Evolutionary conservation across 2,329 filamentous ascomycete species (phyloP).

Genomic region (Colletotrichum nymphaeae): DNA sequence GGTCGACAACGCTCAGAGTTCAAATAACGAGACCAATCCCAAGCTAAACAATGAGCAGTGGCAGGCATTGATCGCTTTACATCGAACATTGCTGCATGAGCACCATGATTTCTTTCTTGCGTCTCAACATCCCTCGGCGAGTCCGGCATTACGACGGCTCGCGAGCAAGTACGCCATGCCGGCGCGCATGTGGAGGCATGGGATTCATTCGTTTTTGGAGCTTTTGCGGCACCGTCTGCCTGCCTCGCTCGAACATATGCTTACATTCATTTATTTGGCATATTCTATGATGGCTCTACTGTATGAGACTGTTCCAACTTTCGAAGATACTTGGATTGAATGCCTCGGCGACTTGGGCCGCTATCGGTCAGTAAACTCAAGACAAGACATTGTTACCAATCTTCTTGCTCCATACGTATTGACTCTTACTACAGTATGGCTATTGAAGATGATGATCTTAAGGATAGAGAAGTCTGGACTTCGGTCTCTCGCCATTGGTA

Average conservation of each 20-base stretch:
- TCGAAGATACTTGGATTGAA: slow-evolving; percentile 93
- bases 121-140: slow-evolving; percentile 85
- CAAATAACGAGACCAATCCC: slow-evolving; percentile 50
- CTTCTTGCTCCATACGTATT: neutral
- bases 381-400: too few relatives aligned
- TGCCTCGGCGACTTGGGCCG: slow-evolving; percentile 88
- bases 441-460: slow-evolving; percentile 84
- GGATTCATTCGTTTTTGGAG: slow-evolving; percentile 88
- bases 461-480: slow-evolving; percentile 84
- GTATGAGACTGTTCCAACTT: slow-evolving; percentile 85
- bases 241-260: slow-evolving; percentile 85
- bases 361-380: slow-evolving; percentile 58
- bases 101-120: slow-evolving; percentile 90
- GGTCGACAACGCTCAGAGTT: slow-evolving; percentile 74
- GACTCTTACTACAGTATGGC: slow-evolving; percentile 71
- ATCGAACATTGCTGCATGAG: slow-evolving; percentile 83
- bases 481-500: slow-evolving; percentile 87
- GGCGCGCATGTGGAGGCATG: slow-evolving; percentile 92
- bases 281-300: slow-evolving; percentile 92
- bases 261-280: slow-evolving; percentile 87
- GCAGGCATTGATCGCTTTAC: slow-evolving; percentile 85
- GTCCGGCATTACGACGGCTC: slow-evolving; percentile 72
- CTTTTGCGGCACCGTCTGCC: slow-evolving; percentile 80
- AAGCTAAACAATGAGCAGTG: slow-evolving; percentile 77
- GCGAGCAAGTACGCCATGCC: slow-evolving; percentile 91